phyloP scores from a whole-genome alignment of 2,329 filamentous ascomycete genomes.

The Rhinocladiella mackenziei region DNA sequence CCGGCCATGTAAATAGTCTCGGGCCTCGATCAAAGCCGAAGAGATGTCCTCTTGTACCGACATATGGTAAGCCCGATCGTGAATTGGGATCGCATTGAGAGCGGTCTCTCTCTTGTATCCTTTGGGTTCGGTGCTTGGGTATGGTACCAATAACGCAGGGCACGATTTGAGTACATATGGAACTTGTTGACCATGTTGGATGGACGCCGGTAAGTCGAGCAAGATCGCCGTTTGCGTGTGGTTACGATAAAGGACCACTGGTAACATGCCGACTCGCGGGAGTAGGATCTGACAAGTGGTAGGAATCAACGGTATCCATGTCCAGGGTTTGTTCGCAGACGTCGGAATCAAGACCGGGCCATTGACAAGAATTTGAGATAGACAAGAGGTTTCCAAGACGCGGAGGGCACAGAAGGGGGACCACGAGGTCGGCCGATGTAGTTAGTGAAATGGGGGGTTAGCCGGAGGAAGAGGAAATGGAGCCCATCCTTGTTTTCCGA shows the following conservation, averaged over 20 bases:
- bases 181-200: constrained; percentile 48
- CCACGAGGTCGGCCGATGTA: too few relatives aligned
- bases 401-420: too few relatives aligned
- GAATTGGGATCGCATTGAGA: constrained; percentile 34
- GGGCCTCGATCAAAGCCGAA: constrained; percentile 38
- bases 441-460: too few relatives aligned
- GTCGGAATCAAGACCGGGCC: too few relatives aligned
- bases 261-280: too few relatives aligned
- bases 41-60: constrained; percentile 33
- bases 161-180: constrained; percentile 44
- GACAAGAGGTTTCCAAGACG: too few relatives aligned
- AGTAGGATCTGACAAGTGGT: too few relatives aligned
- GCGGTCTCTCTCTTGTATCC: constrained; percentile 42
- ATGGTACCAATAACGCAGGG: constrained; percentile 45
- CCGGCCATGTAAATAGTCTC: constrained; percentile 7
- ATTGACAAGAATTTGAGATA: too few relatives aligned
- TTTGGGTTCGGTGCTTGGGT: constrained; percentile 50
- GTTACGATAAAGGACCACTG: constrained; percentile 50
- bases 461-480: too few relatives aligned
- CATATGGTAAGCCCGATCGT: constrained; percentile 35
- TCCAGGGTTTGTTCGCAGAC: too few relatives aligned
- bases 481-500: too few relatives aligned
- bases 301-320: too few relatives aligned
- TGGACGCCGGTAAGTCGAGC: constrained; percentile 57
- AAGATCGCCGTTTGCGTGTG: constrained; percentile 44